These are phyloP conservation scores for Decorospora gaudefroyi DNA, from an alignment of 2,329 filamentous ascomycete species.

Conservation along the genomic window DNA sequence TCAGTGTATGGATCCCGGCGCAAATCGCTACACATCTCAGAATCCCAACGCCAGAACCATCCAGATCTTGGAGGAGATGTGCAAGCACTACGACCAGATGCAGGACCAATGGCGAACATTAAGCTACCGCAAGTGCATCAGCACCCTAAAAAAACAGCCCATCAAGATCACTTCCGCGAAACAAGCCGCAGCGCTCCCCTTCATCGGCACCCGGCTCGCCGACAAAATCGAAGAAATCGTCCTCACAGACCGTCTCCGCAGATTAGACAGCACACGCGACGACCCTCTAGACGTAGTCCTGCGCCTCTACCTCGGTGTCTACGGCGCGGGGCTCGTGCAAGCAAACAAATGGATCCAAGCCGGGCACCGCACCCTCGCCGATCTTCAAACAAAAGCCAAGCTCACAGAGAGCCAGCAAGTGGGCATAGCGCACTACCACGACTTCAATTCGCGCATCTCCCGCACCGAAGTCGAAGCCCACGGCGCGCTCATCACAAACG, in stretches of 20 bases:
- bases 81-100: constrained; percentile 73
- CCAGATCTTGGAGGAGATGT: constrained; percentile 76
- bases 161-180: constrained; percentile 68
- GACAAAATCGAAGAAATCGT: constrained; percentile 90
- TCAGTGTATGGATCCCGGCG: constrained; percentile 64
- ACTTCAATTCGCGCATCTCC: constrained; percentile 79
- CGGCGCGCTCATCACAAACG: constrained; percentile 64
- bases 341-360: constrained; percentile 77
- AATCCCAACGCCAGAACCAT: constrained; percentile 80
- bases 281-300: constrained; percentile 70
- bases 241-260: constrained; percentile 69
- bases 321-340: constrained; percentile 72
- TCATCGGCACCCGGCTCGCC: constrained; percentile 73
- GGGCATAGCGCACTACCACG: constrained; percentile 77
- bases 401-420: constrained; percentile 72
- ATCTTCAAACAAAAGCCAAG: constrained; percentile 64
- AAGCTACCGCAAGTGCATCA: constrained; percentile 77
- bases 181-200: constrained; percentile 69
- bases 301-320: constrained; percentile 74
- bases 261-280: constrained; percentile 70
- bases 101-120: constrained; percentile 75
- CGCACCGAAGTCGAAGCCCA: constrained; percentile 74
- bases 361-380: constrained; percentile 74
- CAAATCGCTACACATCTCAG: constrained; percentile 48
- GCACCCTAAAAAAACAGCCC: constrained; percentile 69